Conservation (phyloP, 768 basidiomycete genomes). For the Pisolithus orientalis region DNA sequence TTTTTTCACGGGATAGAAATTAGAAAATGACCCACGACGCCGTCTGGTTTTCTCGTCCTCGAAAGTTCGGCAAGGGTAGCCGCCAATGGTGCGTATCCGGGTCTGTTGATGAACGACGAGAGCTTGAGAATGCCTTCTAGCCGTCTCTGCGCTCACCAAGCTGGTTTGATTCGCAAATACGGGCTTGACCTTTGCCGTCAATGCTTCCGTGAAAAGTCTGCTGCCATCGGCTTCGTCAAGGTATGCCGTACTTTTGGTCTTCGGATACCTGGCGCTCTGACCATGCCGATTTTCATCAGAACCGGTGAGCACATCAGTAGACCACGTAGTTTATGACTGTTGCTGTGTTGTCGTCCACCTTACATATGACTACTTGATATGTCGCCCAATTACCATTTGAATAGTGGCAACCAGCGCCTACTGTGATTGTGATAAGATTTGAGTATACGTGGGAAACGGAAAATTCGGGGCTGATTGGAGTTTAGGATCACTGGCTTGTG, state of each 20-base stretch:
- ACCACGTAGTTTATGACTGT: no score
- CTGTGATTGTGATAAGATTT: no score
- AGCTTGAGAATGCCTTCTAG: conserved; percentile 31
- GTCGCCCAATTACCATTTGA: no score
- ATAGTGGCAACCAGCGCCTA: no score
- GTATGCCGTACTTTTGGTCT: conserved; percentile 34
- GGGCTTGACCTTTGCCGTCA: conserved; percentile 96
- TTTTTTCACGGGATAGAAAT: no score
- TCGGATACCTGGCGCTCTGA: conserved; percentile 24
- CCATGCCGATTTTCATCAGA: no score
- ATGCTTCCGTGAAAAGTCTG: conserved; percentile 95
- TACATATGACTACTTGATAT: no score
- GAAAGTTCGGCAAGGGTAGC: conserved; percentile 92
- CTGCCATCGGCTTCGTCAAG: conserved; percentile 92
- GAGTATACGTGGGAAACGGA: no score
- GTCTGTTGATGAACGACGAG: neutral
- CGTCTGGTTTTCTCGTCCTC: conserved; percentile 95
- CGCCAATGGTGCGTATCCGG: conserved; percentile 74
- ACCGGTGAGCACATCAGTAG: no score
- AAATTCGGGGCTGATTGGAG: no score
- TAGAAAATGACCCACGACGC: conserved; percentile 93
- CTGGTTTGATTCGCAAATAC: conserved; percentile 96
- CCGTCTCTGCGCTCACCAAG: conserved; percentile 95
- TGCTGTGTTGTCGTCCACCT: no score
- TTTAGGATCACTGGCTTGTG: no score